Conservation (phyloP, 2,329 filamentous ascomycete species). For the Talaromyces marneffei region DNA sequence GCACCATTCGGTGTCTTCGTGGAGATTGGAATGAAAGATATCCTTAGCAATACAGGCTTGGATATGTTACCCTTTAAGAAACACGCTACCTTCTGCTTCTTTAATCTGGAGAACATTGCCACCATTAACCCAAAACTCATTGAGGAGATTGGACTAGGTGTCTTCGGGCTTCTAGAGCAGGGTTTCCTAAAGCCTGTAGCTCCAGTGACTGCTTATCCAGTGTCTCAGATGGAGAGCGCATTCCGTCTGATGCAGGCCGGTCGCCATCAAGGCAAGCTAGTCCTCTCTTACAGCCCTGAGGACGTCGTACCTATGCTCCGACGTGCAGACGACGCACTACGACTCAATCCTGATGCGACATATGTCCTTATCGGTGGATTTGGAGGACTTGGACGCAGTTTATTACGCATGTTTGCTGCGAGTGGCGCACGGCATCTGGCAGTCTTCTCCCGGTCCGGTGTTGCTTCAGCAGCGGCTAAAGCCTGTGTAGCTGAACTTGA, state of each 20-base stretch:
- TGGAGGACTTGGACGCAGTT: not conserved
- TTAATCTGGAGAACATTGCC: not conserved
- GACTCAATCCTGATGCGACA: not conserved
- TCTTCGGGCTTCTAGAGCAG: not conserved
- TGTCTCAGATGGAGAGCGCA: not conserved
- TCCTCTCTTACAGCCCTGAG: not conserved
- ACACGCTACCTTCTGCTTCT: not conserved
- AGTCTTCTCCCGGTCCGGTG: not conserved
- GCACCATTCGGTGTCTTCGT: not conserved
- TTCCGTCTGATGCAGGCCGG: not conserved
- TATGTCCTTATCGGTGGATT: not conserved
- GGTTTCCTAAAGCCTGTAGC: not conserved
- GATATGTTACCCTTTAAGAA: not conserved
- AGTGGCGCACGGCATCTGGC: not conserved
- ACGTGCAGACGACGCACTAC: not conserved
- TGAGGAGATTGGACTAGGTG: not conserved
- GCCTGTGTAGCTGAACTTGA: not conserved
- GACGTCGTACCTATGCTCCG: not conserved
- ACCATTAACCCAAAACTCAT: not conserved
- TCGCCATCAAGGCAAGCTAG: not conserved
- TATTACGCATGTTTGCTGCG: not conserved
- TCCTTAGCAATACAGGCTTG: not conserved
- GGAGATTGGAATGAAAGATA: not conserved
- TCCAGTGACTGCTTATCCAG: not conserved
- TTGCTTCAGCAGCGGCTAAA: not conserved